These are phyloP conservation scores for Verbena officinalis DNA, from an alignment of 257 asterid species.

Conservation along the genomic window DNA sequence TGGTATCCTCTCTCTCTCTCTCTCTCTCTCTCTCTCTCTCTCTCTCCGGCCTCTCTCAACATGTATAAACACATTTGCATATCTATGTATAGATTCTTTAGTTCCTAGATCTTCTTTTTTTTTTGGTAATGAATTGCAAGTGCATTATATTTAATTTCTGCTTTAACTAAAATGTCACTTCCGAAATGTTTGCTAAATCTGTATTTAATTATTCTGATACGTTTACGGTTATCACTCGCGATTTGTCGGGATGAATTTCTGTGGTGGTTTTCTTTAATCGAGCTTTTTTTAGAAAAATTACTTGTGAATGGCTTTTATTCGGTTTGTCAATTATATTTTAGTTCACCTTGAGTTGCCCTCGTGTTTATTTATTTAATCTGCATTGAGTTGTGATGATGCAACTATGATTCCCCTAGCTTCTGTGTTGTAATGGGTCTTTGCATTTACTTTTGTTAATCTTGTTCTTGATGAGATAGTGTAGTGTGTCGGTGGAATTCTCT, in stretches of 20 bases:
- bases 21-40: constrained; percentile 7
- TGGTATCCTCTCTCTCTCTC: constrained; percentile 45
- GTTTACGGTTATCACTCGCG: not conserved
- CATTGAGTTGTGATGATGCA: not conserved
- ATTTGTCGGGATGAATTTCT: not conserved
- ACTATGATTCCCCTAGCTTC: not conserved
- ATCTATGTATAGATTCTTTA: not conserved
- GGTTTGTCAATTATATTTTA: not conserved
- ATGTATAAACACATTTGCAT: not conserved
- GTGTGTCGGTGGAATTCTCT: not conserved
- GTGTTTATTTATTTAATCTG: not conserved
- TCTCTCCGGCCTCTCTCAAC: too few species aligned
- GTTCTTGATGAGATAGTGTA: not conserved
- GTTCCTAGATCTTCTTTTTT: constrained; percentile 1
- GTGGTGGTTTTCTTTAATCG: not conserved
- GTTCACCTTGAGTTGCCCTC: not conserved
- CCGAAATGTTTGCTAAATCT: not conserved
- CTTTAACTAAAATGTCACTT: not conserved
- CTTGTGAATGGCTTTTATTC: not conserved
- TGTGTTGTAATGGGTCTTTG: not conserved
- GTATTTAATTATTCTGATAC: constrained; percentile 6
- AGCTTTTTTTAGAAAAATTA: not conserved
- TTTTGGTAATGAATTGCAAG: not conserved
- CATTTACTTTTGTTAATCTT: not conserved
- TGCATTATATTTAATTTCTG: not conserved